Conservation (phyloP, 495 filamentous ascomycete species). For the Jackrogersella multiformis region DNA sequence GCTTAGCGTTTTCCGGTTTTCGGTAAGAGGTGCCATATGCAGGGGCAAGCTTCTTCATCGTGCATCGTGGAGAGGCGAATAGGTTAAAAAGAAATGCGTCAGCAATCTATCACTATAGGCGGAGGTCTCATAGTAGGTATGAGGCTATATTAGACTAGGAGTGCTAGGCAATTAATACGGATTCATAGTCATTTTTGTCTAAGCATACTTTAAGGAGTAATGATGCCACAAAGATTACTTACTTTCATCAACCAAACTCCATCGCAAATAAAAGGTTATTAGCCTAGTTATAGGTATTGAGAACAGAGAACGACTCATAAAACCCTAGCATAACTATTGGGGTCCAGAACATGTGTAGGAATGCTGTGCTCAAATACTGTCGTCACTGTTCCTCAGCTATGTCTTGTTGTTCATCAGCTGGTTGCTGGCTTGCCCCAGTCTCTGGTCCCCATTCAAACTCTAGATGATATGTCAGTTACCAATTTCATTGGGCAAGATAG, state of each 20-base stretch:
- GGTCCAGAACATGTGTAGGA: background rate
- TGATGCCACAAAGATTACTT: background rate
- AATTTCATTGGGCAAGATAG: background rate
- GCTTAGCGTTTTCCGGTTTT: slow-evolving; percentile 9
- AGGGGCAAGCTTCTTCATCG: slow-evolving; percentile 21
- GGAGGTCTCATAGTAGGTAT: too few relatives aligned
- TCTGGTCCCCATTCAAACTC: slow-evolving; percentile 71
- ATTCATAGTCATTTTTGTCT: background rate
- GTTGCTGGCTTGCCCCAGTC: slow-evolving; percentile 20
- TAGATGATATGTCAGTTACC: slow-evolving; percentile 47
- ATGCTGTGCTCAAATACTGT: background rate
- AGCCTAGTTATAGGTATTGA: background rate
- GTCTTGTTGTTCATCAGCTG: slow-evolving; percentile 33
- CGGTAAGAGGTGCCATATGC: slow-evolving; percentile 31
- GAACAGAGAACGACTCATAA: background rate
- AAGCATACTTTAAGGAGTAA: background rate
- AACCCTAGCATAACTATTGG: background rate
- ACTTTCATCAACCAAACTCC: slow-evolving; percentile 16
- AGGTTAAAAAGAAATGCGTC: background rate
- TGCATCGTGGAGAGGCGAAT: slow-evolving; percentile 8
- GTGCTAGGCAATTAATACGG: background rate
- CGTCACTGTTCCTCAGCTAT: slow-evolving; percentile 31
- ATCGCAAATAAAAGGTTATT: background rate
- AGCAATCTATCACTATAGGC: background rate
- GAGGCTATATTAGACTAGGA: too few relatives aligned